Conservation (phyloP, 177 flowering plant species). For the Vitis hybrid region DNA sequence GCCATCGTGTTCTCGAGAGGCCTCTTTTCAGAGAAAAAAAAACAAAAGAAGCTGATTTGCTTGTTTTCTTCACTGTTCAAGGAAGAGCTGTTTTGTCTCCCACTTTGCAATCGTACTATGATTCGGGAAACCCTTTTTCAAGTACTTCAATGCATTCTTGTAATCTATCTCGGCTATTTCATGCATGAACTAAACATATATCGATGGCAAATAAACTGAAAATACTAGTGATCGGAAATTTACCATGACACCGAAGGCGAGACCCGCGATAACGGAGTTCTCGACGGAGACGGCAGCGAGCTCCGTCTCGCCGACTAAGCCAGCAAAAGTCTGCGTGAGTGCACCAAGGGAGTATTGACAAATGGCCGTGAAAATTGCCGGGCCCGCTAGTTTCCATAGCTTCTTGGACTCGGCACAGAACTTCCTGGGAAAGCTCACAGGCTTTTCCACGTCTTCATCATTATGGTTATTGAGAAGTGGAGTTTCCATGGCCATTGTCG, state of each 20-base stretch:
- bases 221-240: background rate
- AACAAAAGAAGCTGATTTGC: too few species aligned
- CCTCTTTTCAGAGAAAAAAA: too few species aligned
- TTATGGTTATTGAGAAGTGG: slow-evolving; percentile 17
- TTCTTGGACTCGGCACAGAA: slow-evolving; percentile 42
- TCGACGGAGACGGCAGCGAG: slow-evolving; percentile 62
- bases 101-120: too few species aligned
- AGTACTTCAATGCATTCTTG: too few species aligned
- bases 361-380: slow-evolving; percentile 50
- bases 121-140: too few species aligned
- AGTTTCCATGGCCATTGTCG: slow-evolving; percentile 18
- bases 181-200: too few species aligned
- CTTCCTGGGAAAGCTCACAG: slow-evolving; percentile 12
- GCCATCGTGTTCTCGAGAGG: too few species aligned
- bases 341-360: slow-evolving; percentile 62
- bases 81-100: too few species aligned
- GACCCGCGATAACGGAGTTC: slow-evolving; percentile 55
- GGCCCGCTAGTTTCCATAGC: slow-evolving; percentile 64
- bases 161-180: too few species aligned
- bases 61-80: too few species aligned
- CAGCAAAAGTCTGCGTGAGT: slow-evolving; percentile 48
- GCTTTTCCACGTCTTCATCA: slow-evolving; percentile 10
- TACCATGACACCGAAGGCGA: slow-evolving; percentile 64
- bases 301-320: slow-evolving; percentile 44
- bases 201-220: background rate